Evolutionary conservation across 768 basidiomycete genomes (phyloP), one percentile per base, ranked within the genome.

Genomic region (Imleria badia): DNA sequence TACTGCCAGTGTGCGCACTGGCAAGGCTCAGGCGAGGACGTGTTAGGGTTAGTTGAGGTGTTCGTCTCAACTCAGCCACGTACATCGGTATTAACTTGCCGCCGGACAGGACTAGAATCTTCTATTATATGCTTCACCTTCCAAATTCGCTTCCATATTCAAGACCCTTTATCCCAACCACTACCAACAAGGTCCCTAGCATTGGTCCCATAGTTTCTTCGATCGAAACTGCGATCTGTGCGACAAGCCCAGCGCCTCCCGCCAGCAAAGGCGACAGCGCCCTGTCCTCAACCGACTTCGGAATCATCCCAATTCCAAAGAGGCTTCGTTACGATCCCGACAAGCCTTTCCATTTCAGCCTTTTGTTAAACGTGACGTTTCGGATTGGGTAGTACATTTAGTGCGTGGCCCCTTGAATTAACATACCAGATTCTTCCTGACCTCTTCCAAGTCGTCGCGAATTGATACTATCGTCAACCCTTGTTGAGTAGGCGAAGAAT

Each of bases 401-500:
- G 69, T 72, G 42, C 43, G 70, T 55, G 13, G n/a, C n/a, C n/a
- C n/a, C 26, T 31, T 13, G 9, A 22, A 11, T 3, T 15, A 5
- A 8, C 7, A 7, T 7, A 29, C 20, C 3, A 7, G n/a, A 38
- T 30, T 26, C 8, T 30, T 31, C 17, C 19, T 58, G n/a, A 65
- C 14, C 13, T 34, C 29, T 38, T 31, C 3, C 8, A 17, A 87
- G 86, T 74, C 40, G 84, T 84, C 15, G 80, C 83, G 17, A 93
- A 93, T 63, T 66, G 93, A 44, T 93, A 92, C 65, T 94, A 92
- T 60, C 87, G 85, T 56, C 89, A 91, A 72, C 91, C 91, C 0
- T 66, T 94, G 60, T 72, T 93, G 14, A 88, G 90, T 83, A 66
- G 59, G 78, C 73, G 56, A 0, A 3, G 56, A 0, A 3, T 19